phyloP scores from a whole-genome alignment of 1,139 yeast genomes.

The Sugiyamaella sp. region DNA sequence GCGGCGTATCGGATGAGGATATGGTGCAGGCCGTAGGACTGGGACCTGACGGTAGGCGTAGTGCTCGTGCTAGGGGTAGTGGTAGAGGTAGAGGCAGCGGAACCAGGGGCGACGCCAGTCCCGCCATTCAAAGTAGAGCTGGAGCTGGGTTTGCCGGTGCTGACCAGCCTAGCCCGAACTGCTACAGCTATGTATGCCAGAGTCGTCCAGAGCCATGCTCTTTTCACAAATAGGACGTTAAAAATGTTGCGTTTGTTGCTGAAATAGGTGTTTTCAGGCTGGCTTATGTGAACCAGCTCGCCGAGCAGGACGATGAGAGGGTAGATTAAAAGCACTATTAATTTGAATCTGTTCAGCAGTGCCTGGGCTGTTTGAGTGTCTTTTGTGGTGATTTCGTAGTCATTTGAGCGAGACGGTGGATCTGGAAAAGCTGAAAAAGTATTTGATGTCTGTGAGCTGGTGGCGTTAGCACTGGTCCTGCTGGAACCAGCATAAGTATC shows the following conservation, averaged over 20 bases:
- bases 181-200: conserved; percentile 39
- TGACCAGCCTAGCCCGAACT: conserved; percentile 21
- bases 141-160: not conserved
- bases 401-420: too few species aligned
- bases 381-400: too few species aligned
- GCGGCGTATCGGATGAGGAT: conserved; percentile 44
- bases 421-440: too few species aligned
- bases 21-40: conserved; percentile 8
- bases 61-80: too few species aligned
- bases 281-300: conserved; percentile 32
- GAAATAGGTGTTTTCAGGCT: conserved; percentile 45
- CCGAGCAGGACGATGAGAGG: conserved; percentile 40
- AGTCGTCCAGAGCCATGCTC: conserved; percentile 95
- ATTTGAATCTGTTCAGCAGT: not conserved
- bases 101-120: too few species aligned
- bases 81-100: too few species aligned
- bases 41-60: too few species aligned
- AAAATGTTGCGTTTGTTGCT: conserved; percentile 65
- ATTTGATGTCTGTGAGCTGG: too few species aligned
- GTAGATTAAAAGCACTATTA: conserved; percentile 24
- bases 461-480: not conserved
- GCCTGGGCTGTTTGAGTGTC: not conserved
- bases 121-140: not conserved
- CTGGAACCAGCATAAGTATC: not conserved
- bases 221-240: conserved; percentile 76